These are phyloP conservation scores for Xylariaceae sp. DNA, from an alignment of 2,329 filamentous ascomycete species.

Conservation along the genomic window DNA sequence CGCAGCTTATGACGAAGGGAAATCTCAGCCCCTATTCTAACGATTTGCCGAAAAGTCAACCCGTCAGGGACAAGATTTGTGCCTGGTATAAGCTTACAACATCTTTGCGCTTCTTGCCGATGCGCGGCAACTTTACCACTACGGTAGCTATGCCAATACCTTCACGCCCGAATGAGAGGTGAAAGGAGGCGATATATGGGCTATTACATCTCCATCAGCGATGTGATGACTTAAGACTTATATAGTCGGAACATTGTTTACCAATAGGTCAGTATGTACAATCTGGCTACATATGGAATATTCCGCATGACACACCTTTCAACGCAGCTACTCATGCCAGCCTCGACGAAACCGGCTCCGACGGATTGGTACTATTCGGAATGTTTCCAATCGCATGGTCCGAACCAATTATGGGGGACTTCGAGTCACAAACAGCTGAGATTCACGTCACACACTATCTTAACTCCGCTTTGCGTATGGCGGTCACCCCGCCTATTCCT, in stretches of 20 bases:
- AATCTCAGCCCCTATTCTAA: background rate
- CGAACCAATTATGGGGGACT: too few species aligned
- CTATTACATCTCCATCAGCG: background rate
- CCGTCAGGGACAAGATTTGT: background rate
- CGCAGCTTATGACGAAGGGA: background rate
- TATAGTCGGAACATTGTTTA: background rate
- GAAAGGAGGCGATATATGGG: background rate
- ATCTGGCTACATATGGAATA: too few species aligned
- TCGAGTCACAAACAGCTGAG: background rate
- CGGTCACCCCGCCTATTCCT: background rate
- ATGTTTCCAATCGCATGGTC: too few species aligned
- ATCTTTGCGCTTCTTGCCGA: too few species aligned
- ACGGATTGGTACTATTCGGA: background rate
- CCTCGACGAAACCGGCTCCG: background rate
- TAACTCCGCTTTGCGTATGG: background rate
- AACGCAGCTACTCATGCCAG: background rate
- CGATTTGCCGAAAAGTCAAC: background rate
- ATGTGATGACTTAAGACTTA: background rate
- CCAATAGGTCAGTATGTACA: too few species aligned
- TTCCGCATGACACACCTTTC: too few species aligned
- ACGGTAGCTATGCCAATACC: background rate
- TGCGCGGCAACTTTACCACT: background rate
- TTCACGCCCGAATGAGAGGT: background rate
- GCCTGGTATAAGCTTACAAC: background rate
- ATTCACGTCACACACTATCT: background rate